Conservation (phyloP, 148 eudicot species). For the Suaeda aralocaspica region DNA sequence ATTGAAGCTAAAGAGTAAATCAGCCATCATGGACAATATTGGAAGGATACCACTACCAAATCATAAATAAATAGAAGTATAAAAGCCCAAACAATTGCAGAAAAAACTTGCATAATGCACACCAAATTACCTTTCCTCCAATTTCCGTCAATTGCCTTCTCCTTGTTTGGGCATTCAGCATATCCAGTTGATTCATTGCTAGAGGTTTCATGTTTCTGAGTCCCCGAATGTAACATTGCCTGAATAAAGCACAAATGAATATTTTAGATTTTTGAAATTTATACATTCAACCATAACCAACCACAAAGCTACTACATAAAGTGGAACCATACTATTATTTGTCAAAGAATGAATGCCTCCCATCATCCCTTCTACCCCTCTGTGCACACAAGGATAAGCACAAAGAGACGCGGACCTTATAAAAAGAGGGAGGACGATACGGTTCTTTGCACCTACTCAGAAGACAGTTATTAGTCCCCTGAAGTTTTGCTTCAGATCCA, state of each 20-base stretch:
- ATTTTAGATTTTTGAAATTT: neutral
- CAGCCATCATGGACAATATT: too few relatives aligned
- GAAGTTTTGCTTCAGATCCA: slow-evolving; percentile 18
- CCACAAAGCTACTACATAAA: neutral
- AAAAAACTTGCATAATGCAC: slow-evolving; percentile 7
- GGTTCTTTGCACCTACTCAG: slow-evolving; percentile 33
- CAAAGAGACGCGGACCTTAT: slow-evolving; percentile 23
- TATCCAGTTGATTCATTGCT: slow-evolving; percentile 14
- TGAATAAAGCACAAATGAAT: slow-evolving; percentile 9
- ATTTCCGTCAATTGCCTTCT: slow-evolving; percentile 19
- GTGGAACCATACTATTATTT: neutral
- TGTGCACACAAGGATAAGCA: slow-evolving; percentile 1
- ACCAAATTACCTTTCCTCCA: slow-evolving; percentile 25
- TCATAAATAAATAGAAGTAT: too few relatives aligned
- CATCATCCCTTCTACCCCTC: slow-evolving; percentile 13
- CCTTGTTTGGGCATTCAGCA: slow-evolving; percentile 17
- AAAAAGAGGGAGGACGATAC: slow-evolving; percentile 32
- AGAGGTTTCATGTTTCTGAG: neutral
- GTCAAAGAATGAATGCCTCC: slow-evolving; percentile 11
- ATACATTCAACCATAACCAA: neutral
- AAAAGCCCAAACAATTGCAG: neutral
- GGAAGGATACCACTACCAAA: too few relatives aligned
- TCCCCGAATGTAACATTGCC: slow-evolving; percentile 17
- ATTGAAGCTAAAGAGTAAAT: slow-evolving; percentile 10
- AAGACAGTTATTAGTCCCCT: slow-evolving; percentile 12